Evolutionary conservation across 2,329 filamentous ascomycete species (phyloP).

Genomic region (Clarireedia hainanense): DNA sequence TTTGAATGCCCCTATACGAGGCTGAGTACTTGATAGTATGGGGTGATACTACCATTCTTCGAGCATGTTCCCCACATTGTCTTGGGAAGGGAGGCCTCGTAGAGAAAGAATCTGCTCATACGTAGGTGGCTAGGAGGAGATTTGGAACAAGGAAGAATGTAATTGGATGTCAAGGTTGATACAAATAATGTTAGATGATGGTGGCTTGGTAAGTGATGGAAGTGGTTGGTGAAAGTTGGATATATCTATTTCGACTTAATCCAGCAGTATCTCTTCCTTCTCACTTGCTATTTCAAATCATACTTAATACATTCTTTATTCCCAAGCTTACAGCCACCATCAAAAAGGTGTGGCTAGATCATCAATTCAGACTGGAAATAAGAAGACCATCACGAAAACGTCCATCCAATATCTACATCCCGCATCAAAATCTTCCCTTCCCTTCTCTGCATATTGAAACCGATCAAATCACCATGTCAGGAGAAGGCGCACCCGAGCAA

Average conservation of each 20-base stretch:
- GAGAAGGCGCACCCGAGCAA: not conserved
- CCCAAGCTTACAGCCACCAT: not conserved
- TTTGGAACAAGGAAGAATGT: not conserved
- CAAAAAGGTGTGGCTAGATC: not conserved
- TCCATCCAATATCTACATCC: not conserved
- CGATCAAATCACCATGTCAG: not conserved
- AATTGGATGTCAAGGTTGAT: not conserved
- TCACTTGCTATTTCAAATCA: not conserved
- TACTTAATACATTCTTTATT: not conserved
- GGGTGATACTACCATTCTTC: not conserved
- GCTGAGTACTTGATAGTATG: not conserved
- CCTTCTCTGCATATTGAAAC: not conserved
- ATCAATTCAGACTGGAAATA: not conserved
- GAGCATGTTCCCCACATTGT: not conserved
- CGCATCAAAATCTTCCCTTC: not conserved
- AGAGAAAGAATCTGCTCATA: slow-evolving; percentile 1
- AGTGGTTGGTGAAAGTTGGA: slow-evolving; percentile 2
- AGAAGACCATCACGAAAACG: not conserved
- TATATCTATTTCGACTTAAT: slow-evolving; percentile 2
- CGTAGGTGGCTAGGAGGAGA: not conserved
- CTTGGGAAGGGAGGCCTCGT: not conserved
- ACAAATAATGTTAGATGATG: not conserved
- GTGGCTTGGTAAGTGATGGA: not conserved
- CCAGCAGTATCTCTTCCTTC: not conserved
- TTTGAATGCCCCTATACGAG: not conserved